Base-by-base conservation (phyloP, 345 rosid species). In the Hibiscus trionum region DNA sequence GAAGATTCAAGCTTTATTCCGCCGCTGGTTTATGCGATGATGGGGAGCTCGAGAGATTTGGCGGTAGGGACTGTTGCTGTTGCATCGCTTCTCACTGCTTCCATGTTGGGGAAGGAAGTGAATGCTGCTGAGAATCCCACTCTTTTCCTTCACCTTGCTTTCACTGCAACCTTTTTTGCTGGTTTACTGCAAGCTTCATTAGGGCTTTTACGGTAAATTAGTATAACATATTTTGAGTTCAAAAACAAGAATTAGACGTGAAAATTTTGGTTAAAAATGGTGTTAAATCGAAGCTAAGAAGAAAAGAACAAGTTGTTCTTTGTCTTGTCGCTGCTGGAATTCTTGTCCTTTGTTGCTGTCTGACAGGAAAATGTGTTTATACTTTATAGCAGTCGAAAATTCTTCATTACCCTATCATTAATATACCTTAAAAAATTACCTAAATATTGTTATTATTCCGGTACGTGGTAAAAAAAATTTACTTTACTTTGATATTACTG, bases 11-110 rank as follows among this genome's bases (percentile, higher is more conserved):
- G 98, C 81, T 89, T 91, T 53, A 82, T 93, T 66, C 98, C 98
- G 9, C 92, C 98, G 0, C 69, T 93, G 78, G 79, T 93, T 27
- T 93, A 93, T 67, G 96, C 98, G 3, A 79, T 88, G 87, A 91
- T 93, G 98, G 98, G 98, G 66, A 93, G 96, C 74, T 93, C 98
- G 4, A 89, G 88, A 81, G 98, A 93, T 83, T 84, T 93, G 79
- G 98, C 97, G 1, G 98, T 91, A 11, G 98, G 98, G 26, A 93
- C 97, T 0, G 97, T 91, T 29, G 98, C 97, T 0, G 96, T 91
- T n/a, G 89, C 93, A 5, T 93, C 98, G 2, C 86, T 93, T 14
- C 85, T 93, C 15, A 86, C 80, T 27, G 97, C 86, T 27, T 82
- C 98, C 2, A 87, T 91, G 93, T 52, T 93, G 61, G 93, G 97